Base-by-base conservation (phyloP, 2,329 filamentous ascomycete species). In the Daldinia sp. region DNA sequence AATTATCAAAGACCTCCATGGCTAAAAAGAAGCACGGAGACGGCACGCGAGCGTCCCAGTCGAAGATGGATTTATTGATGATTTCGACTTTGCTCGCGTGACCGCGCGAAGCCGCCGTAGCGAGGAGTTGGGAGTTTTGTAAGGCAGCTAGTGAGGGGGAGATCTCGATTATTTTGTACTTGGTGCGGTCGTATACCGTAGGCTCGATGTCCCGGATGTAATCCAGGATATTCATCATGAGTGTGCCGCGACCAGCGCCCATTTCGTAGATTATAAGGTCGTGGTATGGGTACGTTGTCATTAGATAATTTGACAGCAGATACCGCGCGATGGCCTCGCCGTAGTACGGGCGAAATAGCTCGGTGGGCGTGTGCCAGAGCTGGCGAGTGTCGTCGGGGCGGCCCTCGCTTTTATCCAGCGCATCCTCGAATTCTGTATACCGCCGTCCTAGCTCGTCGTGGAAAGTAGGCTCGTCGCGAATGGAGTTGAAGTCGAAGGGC, bases 181-280 rank as follows among this genome's bases (percentile, higher is more conserved):
- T 91, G 4, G 95, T 99, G 61, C 95, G 89, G 71, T 91, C 90
- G 78, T 99, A 99, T 29, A 99, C 94, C 68, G 94, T 91, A 0
- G 94, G 93, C 72, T 98, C 92, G 43, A 89, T 85, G 68, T 92
- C 90, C 66, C 94, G 91, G 76, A 99, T 96, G 77, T 96, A 97
- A 82, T 99, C 94, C 64, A 99, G 85, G 60, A 99, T 94, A 77
- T 99, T 99, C 75, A 95, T 85, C 95, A 99, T 99, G 75, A 99
- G 86, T 0, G 96, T 99, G 66, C 95, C 95, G 72, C 97, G 94
- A 71, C 95, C 95, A 35, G 95, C 95, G 53, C 95, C 95, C 91
- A 99, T 96, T 77, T 99, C 95, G 84, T 97, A 99, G 77, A 99
- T 96, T 72, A 96, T 92, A 53, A 99, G 86, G 78, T 99, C 95